Conservation (phyloP, 225 moss, liverwort and hornwort species). For the Rhytidiadelphus loreus region DNA sequence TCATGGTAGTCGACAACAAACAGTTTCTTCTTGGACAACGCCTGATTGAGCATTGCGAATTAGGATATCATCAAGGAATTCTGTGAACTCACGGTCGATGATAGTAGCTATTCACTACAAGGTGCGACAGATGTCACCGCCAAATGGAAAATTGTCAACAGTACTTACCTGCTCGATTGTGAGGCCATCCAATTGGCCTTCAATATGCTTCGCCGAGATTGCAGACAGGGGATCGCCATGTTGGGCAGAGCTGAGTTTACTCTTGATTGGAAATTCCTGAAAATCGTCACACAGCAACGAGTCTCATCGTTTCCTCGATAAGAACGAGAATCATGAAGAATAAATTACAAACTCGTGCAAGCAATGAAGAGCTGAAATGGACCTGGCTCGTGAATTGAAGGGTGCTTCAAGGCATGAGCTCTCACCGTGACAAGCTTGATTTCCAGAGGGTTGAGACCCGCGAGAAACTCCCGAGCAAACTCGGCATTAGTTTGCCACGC, state of each 20-base stretch:
- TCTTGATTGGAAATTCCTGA: not conserved
- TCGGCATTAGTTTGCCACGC: not conserved
- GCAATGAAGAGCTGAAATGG: not conserved
- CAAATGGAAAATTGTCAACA: not conserved
- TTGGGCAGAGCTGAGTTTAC: not conserved
- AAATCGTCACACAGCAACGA: not conserved
- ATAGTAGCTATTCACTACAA: not conserved
- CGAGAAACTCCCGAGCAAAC: not conserved
- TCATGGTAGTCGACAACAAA: constrained; percentile 42
- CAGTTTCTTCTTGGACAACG: constrained; percentile 12
- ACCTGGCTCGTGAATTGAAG: not conserved
- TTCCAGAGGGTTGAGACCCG: not conserved
- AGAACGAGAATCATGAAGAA: not conserved
- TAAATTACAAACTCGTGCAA: not conserved
- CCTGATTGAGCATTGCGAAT: not conserved
- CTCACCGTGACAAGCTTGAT: not conserved
- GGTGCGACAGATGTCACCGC: not conserved
- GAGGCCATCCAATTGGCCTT: not conserved
- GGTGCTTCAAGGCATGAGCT: not conserved
- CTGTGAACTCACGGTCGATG: not conserved
- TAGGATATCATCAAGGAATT: not conserved
- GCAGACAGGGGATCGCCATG: constrained; percentile 10
- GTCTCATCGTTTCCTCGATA: not conserved
- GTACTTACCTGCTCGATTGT: not conserved
- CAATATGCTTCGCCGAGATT: constrained; percentile 3